A percentile compares a stretch with the other conserved stretches of the same genome.
Conservation (phyloP, 345 rosid genomes). For the Corchorus olitorius region DNA sequence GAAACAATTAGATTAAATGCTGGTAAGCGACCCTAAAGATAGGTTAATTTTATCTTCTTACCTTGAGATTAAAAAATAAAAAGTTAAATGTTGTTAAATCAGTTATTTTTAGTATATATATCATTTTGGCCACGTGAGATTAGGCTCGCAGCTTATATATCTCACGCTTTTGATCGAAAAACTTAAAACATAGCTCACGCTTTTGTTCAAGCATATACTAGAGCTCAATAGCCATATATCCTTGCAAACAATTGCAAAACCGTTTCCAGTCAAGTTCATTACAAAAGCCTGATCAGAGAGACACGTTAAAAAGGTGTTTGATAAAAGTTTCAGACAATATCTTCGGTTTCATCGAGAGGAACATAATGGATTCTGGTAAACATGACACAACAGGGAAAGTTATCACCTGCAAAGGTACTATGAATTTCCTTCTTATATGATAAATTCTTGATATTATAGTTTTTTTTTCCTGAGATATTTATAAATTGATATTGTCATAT, state of each 20-base stretch:
- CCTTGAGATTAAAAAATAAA: background rate
- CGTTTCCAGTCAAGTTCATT: background rate
- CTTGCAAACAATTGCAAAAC: background rate
- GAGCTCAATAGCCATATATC: background rate
- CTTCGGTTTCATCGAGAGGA: background rate
- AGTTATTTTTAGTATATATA: background rate
- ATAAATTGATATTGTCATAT: background rate
- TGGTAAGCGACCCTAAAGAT: too few relatives aligned
- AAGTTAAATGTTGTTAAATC: background rate
- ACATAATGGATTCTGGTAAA: constrained; percentile 8
- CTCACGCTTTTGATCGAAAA: too few relatives aligned
- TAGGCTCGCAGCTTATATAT: background rate
- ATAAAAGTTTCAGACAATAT: background rate
- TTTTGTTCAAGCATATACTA: background rate
- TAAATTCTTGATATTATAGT: background rate
- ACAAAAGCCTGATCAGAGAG: background rate
- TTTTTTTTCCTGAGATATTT: too few relatives aligned
- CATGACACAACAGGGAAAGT: constrained; percentile 15
- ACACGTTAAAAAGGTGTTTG: background rate
- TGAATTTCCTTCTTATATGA: background rate
- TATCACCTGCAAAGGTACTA: constrained; percentile 19
- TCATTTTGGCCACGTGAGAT: background rate
- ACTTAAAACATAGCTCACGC: too few relatives aligned
- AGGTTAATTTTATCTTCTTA: background rate
- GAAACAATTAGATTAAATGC: too few relatives aligned